phyloP scores from a whole-genome alignment of 805 yeast species.

The Nematodospora valgi region DNA sequence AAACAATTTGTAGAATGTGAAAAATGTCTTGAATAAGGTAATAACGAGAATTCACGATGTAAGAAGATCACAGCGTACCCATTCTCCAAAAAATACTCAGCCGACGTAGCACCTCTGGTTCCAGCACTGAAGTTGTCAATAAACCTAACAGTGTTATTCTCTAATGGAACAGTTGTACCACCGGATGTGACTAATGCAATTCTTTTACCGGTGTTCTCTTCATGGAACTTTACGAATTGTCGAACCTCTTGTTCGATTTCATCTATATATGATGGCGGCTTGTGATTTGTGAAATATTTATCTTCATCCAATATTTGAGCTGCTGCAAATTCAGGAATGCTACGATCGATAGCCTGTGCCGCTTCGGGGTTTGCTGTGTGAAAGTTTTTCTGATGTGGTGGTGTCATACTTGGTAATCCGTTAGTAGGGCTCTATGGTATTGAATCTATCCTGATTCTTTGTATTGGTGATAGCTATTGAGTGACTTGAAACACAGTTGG shows the following conservation, averaged over 20 bases:
- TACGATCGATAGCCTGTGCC: conserved; percentile 73
- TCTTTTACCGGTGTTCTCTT: conserved; percentile 35
- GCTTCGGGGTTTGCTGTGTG: conserved; percentile 70
- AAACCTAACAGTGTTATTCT: conserved; percentile 93
- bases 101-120: conserved; percentile 94
- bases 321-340: conserved; percentile 71
- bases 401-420: too few relatives aligned
- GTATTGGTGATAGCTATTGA: too few relatives aligned
- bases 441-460: too few relatives aligned
- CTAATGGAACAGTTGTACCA: conserved; percentile 97
- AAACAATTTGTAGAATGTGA: conserved; percentile 82
- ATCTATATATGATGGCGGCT: conserved; percentile 69
- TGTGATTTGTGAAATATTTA: conserved; percentile 66
- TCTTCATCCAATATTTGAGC: conserved; percentile 74
- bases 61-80: conserved; percentile 92
- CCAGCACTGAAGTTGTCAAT: conserved; percentile 98
- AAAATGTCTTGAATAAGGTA: conserved; percentile 90
- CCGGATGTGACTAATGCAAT: conserved; percentile 90
- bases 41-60: conserved; percentile 86
- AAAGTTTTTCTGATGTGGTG: conserved; percentile 13
- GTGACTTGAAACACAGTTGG: too few relatives aligned
- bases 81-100: conserved; percentile 80
- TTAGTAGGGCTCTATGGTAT: too few relatives aligned
- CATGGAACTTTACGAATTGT: conserved; percentile 60
- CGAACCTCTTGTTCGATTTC: conserved; percentile 55